phyloP scores from a whole-genome alignment of 306 rosid species.

The Lupinus albus region DNA sequence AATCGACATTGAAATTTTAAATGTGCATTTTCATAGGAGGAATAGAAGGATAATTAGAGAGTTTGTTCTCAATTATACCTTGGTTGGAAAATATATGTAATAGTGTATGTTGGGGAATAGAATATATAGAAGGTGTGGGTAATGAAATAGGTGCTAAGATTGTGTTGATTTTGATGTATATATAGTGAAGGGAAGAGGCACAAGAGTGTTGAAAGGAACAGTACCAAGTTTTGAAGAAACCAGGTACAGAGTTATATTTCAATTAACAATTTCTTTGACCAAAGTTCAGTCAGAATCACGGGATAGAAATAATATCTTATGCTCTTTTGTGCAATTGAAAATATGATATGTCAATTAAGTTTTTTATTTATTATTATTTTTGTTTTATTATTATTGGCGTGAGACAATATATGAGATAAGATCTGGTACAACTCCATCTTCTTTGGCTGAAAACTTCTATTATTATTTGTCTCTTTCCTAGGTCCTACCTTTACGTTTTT shows the following conservation, averaged over 20 bases:
- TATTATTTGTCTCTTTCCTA: conserved; percentile 42
- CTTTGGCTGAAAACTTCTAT: conserved; percentile 4
- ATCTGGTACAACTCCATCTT: too few relatives aligned
- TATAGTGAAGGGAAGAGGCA: conserved; percentile 41
- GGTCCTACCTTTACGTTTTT: conserved; percentile 33
- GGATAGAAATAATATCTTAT: too few relatives aligned
- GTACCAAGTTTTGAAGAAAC: conserved; percentile 56
- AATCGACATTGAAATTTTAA: conserved; percentile 2
- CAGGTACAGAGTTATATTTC: conserved; percentile 30
- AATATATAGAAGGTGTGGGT: not conserved
- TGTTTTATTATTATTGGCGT: too few relatives aligned
- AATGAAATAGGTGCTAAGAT: conserved; percentile 1
- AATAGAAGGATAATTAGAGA: not conserved
- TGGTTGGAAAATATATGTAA: conserved; percentile 10
- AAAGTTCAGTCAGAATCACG: conserved; percentile 52
- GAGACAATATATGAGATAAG: too few relatives aligned
- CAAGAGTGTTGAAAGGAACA: conserved; percentile 35
- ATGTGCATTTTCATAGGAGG: not conserved
- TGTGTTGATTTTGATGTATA: conserved; percentile 34
- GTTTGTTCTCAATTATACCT: conserved; percentile 23
- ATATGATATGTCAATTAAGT: too few relatives aligned
- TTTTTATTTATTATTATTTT: too few relatives aligned
- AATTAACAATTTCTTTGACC: conserved; percentile 58
- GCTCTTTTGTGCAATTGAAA: too few relatives aligned
- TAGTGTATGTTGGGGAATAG: not conserved